Conservation (phyloP, 768 basidiomycete genomes). For the Tylopilus intermedius region DNA sequence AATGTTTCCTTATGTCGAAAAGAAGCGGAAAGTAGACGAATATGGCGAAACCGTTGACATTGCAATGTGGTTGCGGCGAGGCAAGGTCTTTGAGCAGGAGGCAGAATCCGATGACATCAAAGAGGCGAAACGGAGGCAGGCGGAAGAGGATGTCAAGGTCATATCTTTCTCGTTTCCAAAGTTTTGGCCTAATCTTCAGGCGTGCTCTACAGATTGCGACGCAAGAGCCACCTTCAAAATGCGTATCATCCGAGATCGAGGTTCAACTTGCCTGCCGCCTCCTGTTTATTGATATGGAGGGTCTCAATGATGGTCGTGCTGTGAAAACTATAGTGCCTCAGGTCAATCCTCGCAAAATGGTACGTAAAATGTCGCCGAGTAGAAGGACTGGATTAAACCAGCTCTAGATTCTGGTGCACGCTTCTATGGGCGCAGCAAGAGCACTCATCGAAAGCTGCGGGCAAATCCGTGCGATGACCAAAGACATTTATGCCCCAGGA, state of each 20-base stretch:
- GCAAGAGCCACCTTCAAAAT: slow-evolving; percentile 89
- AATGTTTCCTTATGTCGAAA: slow-evolving; percentile 97
- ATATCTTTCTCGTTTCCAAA: not conserved
- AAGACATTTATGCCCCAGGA: slow-evolving; percentile 80
- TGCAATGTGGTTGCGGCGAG: slow-evolving; percentile 91
- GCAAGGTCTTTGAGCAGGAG: slow-evolving; percentile 87
- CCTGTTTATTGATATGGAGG: slow-evolving; percentile 94
- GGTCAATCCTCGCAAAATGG: slow-evolving; percentile 94
- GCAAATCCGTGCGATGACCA: slow-evolving; percentile 84
- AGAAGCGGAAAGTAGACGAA: slow-evolving; percentile 86
- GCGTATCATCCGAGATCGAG: slow-evolving; percentile 66
- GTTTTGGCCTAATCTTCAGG: slow-evolving; percentile 4
- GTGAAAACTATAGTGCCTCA: slow-evolving; percentile 96
- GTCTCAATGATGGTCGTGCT: slow-evolving; percentile 92
- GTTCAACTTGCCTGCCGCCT: slow-evolving; percentile 82
- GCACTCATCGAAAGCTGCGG: slow-evolving; percentile 76
- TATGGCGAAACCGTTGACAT: slow-evolving; percentile 96
- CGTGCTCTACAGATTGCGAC: slow-evolving; percentile 53
- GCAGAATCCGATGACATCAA: slow-evolving; percentile 77
- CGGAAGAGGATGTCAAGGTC: slow-evolving; percentile 76
- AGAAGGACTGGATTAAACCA: not conserved
- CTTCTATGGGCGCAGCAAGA: slow-evolving; percentile 58
- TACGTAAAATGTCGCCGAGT: slow-evolving; percentile 29
- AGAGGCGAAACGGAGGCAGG: slow-evolving; percentile 60
- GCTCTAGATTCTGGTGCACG: slow-evolving; percentile 82